Conservation (phyloP, 2,329 filamentous ascomycete genomes). For the Geoglossum cookeanum region DNA sequence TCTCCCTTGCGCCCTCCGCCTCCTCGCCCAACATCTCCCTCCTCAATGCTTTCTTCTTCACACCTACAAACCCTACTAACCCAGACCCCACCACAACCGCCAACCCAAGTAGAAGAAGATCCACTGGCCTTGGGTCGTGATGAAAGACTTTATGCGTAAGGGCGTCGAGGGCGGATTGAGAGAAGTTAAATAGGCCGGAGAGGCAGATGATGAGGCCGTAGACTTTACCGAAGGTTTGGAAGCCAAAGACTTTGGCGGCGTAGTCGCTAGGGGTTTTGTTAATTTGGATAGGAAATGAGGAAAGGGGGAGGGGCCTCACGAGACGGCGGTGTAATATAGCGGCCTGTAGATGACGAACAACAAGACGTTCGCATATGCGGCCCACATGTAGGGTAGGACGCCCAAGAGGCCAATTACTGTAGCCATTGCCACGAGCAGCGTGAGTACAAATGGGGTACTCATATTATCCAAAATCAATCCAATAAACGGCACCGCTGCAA, state of each 20-base stretch:
- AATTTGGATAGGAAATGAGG: background rate
- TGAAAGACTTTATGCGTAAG: slow-evolving; percentile 54
- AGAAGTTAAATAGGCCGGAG: slow-evolving; percentile 67
- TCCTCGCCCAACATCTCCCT: slow-evolving; percentile 23
- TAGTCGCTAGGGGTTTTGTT: slow-evolving; percentile 39
- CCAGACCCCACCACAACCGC: slow-evolving; percentile 44
- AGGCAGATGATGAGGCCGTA: slow-evolving; percentile 81
- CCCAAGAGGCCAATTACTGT: slow-evolving; percentile 62
- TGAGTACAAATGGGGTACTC: slow-evolving; percentile 51
- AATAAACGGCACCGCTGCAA: slow-evolving; percentile 74
- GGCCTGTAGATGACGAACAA: slow-evolving; percentile 75
- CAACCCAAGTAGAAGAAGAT: slow-evolving; percentile 42
- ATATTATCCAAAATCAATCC: slow-evolving; percentile 60
- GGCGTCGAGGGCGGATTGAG: slow-evolving; percentile 60
- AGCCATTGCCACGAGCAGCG: slow-evolving; percentile 48
- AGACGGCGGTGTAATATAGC: slow-evolving; percentile 80
- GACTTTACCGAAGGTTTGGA: slow-evolving; percentile 82
- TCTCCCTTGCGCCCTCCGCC: slow-evolving; percentile 24
- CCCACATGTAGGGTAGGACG: slow-evolving; percentile 48
- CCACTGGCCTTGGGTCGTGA: slow-evolving; percentile 59
- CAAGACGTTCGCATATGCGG: slow-evolving; percentile 55
- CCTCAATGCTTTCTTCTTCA: slow-evolving; percentile 26
- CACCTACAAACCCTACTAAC: slow-evolving; percentile 47
- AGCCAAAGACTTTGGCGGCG: slow-evolving; percentile 78
- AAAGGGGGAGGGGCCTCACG: slow-evolving; percentile 22